Evolutionary conservation across 2,329 filamentous ascomycete genomes (phyloP).

Genomic region (Colletotrichum sp.): DNA sequence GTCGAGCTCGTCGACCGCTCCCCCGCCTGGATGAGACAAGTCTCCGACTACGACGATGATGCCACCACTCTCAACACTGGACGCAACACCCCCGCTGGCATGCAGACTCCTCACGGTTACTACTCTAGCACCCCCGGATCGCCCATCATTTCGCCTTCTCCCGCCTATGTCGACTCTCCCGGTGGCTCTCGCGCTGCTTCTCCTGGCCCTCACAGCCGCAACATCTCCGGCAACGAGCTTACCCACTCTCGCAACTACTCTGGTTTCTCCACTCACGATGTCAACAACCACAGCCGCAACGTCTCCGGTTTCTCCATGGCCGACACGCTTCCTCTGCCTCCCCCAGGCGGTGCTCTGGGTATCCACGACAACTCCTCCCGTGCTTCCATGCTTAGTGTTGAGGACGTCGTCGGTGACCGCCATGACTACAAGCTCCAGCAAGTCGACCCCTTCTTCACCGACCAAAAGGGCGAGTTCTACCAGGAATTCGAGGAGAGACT

Average conservation of each 20-base stretch:
- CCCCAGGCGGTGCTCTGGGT: constrained; percentile 1
- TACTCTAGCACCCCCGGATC: constrained; percentile 16
- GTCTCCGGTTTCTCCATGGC: constrained; percentile 21
- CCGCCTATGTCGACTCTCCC: constrained; percentile 16
- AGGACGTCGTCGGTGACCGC: constrained; percentile 64
- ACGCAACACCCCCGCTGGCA: constrained; percentile 14
- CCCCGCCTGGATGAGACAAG: constrained; percentile 20
- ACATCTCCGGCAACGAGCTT: constrained; percentile 5
- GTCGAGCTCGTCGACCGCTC: constrained; percentile 20
- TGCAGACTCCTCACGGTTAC: constrained; percentile 2
- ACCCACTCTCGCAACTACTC: constrained; percentile 21
- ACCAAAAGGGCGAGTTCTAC: constrained; percentile 67
- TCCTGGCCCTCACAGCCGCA: constrained; percentile 2
- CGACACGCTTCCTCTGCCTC: constrained; percentile 31
- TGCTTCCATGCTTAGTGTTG: constrained; percentile 56
- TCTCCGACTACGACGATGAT: constrained; percentile 18
- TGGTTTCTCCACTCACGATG: constrained; percentile 6
- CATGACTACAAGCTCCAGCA: constrained; percentile 68
- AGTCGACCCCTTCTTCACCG: constrained; percentile 72
- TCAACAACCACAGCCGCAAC: constrained; percentile 3
- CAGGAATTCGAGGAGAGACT: constrained; percentile 62
- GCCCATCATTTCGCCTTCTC: constrained; percentile 10
- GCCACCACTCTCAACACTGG: constrained; percentile 17
- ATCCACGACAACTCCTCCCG: constrained; percentile 23
- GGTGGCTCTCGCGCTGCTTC: constrained; percentile 7